These are phyloP conservation scores for Fusarium penzigii DNA, from an alignment of 2,329 filamentous ascomycete species.

Conservation along the genomic window DNA sequence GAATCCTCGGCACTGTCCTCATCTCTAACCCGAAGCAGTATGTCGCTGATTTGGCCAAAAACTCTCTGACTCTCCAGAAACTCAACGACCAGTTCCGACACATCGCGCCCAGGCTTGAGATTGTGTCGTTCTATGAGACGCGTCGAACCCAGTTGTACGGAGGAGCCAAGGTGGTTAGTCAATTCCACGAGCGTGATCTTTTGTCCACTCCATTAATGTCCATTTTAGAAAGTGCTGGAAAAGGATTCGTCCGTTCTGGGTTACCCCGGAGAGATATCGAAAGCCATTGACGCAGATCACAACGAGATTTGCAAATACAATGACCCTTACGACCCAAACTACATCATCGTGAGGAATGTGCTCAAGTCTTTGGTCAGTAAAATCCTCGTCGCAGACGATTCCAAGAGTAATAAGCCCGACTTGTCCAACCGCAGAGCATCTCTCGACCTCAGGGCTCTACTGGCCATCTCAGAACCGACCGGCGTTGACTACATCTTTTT, in stretches of 20 bases:
- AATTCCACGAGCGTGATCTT: not conserved
- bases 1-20: slow-evolving; percentile 35
- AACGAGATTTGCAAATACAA: slow-evolving; percentile 42
- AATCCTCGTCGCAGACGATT: not conserved
- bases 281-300: slow-evolving; percentile 41
- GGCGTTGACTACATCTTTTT: slow-evolving; percentile 21
- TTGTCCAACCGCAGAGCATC: not conserved
- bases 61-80: slow-evolving; percentile 34
- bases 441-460: slow-evolving; percentile 17
- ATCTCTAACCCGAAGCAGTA: slow-evolving; percentile 33
- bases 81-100: slow-evolving; percentile 48
- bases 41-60: slow-evolving; percentile 37
- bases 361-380: slow-evolving; percentile 20
- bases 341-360: slow-evolving; percentile 31
- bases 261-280: slow-evolving; percentile 40
- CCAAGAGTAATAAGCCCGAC: not conserved
- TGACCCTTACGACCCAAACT: slow-evolving; percentile 36
- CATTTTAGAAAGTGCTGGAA: slow-evolving; percentile 34
- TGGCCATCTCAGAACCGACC: slow-evolving; percentile 25
- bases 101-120: slow-evolving; percentile 32
- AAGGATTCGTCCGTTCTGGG: slow-evolving; percentile 43
- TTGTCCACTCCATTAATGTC: not conserved
- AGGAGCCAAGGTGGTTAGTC: slow-evolving; percentile 17
- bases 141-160: slow-evolving; percentile 20
- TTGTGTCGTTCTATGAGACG: slow-evolving; percentile 49